A percentile compares a stretch with the other conserved stretches of the same genome.
Conservation (phyloP, 208 protist species). For the Wallacemonas sp. region DNA sequence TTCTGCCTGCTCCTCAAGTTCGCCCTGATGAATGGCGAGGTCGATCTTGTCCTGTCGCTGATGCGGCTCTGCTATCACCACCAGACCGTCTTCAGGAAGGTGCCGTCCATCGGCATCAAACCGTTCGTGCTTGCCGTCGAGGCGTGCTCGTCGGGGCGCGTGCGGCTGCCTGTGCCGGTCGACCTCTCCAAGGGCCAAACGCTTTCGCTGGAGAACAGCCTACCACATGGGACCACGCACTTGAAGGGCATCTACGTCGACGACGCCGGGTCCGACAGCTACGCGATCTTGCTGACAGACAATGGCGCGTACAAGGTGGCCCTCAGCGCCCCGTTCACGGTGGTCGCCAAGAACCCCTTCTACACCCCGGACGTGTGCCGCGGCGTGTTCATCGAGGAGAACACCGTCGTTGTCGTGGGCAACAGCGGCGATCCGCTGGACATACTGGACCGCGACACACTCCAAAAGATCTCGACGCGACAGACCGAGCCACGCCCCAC, state of each 20-base stretch:
- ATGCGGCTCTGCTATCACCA: constrained; percentile 3
- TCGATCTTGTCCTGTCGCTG: constrained; percentile 1
- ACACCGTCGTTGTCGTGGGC: constrained; percentile 47
- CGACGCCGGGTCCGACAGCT: constrained; percentile 11
- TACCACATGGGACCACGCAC: constrained; percentile 29
- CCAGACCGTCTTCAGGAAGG: not conserved
- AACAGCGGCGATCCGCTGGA: constrained; percentile 38
- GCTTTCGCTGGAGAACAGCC: constrained; percentile 30
- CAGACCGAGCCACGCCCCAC: not conserved
- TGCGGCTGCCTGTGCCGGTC: constrained; percentile 35
- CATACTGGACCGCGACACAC: constrained; percentile 52
- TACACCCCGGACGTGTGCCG: constrained; percentile 26
- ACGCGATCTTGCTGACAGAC: constrained; percentile 21
- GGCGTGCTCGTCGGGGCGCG: constrained; percentile 31
- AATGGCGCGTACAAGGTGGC: constrained; percentile 29
- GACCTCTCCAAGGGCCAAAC: constrained; percentile 29
- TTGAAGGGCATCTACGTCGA: constrained; percentile 27
- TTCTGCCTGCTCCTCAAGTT: constrained; percentile 15
- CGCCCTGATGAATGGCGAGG: constrained; percentile 17
- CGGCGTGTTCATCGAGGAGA: constrained; percentile 47
- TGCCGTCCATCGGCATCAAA: constrained; percentile 17
- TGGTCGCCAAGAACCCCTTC: constrained; percentile 21
- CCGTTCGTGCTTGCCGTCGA: constrained; percentile 21
- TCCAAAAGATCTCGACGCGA: constrained; percentile 32
- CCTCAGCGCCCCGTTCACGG: constrained; percentile 27